Conservation (phyloP, 306 rosid genomes). For the Inga laurina region DNA sequence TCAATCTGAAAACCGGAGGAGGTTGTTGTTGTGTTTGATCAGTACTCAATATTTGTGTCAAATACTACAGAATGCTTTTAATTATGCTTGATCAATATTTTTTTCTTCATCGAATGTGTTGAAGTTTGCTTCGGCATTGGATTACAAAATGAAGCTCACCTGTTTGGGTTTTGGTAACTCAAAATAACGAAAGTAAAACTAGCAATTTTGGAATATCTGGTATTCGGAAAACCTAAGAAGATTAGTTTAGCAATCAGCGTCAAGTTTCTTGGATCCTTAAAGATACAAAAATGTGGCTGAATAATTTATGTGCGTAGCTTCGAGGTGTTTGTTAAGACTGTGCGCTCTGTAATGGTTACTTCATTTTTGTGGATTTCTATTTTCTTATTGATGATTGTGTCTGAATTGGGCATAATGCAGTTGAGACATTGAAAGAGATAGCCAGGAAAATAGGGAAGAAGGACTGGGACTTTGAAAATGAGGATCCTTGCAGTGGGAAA, state of each 20-base stretch:
- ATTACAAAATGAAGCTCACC: not conserved
- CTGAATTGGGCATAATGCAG: constrained; percentile 37
- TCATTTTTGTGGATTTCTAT: not conserved
- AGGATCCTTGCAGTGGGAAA: constrained; percentile 28
- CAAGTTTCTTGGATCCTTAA: not conserved
- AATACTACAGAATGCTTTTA: not conserved
- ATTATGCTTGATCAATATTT: not conserved
- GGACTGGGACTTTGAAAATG: constrained; percentile 70
- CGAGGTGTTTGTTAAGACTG: too few relatives aligned
- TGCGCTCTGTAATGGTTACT: not conserved
- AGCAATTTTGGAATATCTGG: not conserved
- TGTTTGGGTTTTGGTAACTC: not conserved
- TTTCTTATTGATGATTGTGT: not conserved
- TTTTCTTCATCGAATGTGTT: not conserved
- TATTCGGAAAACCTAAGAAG: not conserved
- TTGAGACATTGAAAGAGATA: constrained; percentile 63
- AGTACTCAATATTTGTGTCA: not conserved
- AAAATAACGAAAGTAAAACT: not conserved
- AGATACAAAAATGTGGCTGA: too few relatives aligned
- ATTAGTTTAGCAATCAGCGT: not conserved
- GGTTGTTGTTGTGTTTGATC: not conserved
- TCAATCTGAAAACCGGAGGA: not conserved
- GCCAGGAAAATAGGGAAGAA: constrained; percentile 76
- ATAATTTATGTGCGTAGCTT: too few relatives aligned
- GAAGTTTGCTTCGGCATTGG: not conserved